A percentile compares a stretch with the other conserved stretches of the same genome.
phyloP scores from a whole-genome alignment of 495 filamentous ascomycete genomes.

The Penicillium atrosanguineum region DNA sequence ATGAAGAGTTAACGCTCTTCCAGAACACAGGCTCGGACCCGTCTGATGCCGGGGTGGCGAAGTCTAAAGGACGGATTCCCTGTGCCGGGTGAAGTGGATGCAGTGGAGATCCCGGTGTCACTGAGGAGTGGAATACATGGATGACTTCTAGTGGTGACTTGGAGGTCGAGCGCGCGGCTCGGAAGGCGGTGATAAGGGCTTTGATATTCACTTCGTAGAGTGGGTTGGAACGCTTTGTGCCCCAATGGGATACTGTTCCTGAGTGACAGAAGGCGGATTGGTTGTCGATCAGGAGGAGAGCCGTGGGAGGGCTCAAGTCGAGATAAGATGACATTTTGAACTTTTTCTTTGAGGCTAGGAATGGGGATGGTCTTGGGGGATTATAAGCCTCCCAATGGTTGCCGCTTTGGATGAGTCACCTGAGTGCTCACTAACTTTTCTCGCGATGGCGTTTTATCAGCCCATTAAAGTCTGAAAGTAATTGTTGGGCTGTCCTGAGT shows the following conservation, averaged over 20 bases:
- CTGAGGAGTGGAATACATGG: slow-evolving; percentile 48
- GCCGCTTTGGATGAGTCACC: not conserved
- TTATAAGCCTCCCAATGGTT: not conserved
- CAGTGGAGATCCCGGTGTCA: slow-evolving; percentile 26
- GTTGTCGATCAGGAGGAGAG: slow-evolving; percentile 58
- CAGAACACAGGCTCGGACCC: slow-evolving; percentile 42
- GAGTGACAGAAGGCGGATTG: slow-evolving; percentile 51
- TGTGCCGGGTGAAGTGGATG: slow-evolving; percentile 30
- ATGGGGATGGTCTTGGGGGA: not conserved
- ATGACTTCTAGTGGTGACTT: slow-evolving; percentile 34
- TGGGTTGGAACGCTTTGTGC: slow-evolving; percentile 44
- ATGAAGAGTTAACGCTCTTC: slow-evolving; percentile 49
- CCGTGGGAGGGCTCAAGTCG: slow-evolving; percentile 36
- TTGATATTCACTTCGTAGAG: slow-evolving; percentile 43
- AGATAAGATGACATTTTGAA: slow-evolving; percentile 13
- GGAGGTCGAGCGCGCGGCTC: slow-evolving; percentile 22
- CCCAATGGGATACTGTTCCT: slow-evolving; percentile 32
- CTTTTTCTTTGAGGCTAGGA: not conserved
- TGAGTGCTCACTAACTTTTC: not conserved
- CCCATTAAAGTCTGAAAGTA: not conserved
- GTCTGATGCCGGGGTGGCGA: slow-evolving; percentile 35
- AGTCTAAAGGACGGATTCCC: slow-evolving; percentile 35
- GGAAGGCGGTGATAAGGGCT: slow-evolving; percentile 41
- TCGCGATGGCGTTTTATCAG: not conserved
- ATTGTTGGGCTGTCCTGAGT: not conserved